These are phyloP conservation scores for Vitis riparia DNA, from an alignment of 164 flowering plant species.

Conservation along the genomic window DNA sequence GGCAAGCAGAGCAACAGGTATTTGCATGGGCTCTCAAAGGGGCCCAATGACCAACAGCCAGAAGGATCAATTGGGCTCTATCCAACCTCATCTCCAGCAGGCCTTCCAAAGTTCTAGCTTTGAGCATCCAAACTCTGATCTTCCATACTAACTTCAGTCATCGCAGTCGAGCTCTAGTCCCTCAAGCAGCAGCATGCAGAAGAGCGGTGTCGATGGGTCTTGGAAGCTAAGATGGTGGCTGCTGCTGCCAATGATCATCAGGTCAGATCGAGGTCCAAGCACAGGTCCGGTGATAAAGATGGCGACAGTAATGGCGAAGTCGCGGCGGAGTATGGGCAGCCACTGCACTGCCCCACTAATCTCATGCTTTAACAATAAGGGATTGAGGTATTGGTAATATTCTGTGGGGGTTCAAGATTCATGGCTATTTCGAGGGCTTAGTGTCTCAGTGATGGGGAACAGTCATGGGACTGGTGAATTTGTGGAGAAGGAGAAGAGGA, in stretches of 20 bases:
- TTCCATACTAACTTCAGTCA: not conserved
- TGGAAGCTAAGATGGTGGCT: too few relatives aligned
- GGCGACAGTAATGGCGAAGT: too few relatives aligned
- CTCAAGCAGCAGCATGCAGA: too few relatives aligned
- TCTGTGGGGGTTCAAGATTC: slow-evolving; percentile 12
- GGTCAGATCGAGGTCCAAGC: too few relatives aligned
- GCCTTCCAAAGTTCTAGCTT: not conserved
- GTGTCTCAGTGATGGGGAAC: slow-evolving; percentile 30
- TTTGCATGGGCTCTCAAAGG: not conserved
- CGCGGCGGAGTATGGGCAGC: too few relatives aligned
- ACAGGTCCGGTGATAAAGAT: too few relatives aligned
- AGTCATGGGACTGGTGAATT: slow-evolving; percentile 23
- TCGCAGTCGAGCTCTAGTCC: not conserved
- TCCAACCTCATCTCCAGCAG: slow-evolving; percentile 1
- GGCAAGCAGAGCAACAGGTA: not conserved
- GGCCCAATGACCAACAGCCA: not conserved
- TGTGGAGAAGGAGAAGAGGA: slow-evolving; percentile 42
- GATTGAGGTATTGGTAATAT: not conserved
- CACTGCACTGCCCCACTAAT: too few relatives aligned
- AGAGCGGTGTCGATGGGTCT: too few relatives aligned
- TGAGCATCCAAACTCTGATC: not conserved
- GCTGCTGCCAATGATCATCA: too few relatives aligned
- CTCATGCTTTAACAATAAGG: too few relatives aligned
- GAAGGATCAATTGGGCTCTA: not conserved
- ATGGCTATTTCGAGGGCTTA: slow-evolving; percentile 8